Conservation (phyloP, 164 flowering plant genomes). For the Vitis cinerea region DNA sequence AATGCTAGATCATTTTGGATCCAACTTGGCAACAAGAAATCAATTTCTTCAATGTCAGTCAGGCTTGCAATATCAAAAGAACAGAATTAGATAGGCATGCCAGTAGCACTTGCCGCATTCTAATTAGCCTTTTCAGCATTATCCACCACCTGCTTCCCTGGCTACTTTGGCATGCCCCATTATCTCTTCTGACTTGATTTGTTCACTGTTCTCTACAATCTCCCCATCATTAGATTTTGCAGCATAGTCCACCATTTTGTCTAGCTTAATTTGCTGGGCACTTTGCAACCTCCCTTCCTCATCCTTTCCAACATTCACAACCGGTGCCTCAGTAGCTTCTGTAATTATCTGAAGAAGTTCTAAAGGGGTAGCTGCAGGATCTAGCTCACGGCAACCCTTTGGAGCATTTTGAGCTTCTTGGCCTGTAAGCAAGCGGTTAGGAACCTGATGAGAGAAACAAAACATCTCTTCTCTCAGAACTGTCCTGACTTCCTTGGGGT, state of each 20-base stretch:
- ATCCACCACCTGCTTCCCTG: constrained; percentile 8
- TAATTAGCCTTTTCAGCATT: background rate
- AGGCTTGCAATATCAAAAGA: constrained; percentile 11
- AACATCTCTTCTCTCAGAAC: constrained; percentile 60
- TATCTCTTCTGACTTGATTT: background rate
- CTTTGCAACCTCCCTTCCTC: constrained; percentile 2
- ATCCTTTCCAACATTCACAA: constrained; percentile 5
- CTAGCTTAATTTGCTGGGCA: background rate
- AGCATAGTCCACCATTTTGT: constrained; percentile 1
- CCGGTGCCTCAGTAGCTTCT: constrained; percentile 16
- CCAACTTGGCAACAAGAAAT: constrained; percentile 9
- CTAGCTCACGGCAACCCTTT: constrained; percentile 51
- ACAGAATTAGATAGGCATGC: background rate
- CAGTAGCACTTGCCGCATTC: constrained; percentile 2
- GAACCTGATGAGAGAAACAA: constrained; percentile 65
- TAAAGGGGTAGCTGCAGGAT: constrained; percentile 61
- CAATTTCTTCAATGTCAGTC: constrained; percentile 14
- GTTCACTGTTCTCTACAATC: background rate
- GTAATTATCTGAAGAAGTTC: constrained; percentile 48
- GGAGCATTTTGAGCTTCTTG: constrained; percentile 56
- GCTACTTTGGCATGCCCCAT: background rate
- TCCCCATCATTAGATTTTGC: background rate
- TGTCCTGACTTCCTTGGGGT: constrained; percentile 27
- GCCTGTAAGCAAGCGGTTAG: constrained; percentile 49
- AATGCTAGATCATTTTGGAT: constrained; percentile 5